Base-by-base conservation (phyloP, 2,329 filamentous ascomycete species). In the Fusarium caatingaense region DNA sequence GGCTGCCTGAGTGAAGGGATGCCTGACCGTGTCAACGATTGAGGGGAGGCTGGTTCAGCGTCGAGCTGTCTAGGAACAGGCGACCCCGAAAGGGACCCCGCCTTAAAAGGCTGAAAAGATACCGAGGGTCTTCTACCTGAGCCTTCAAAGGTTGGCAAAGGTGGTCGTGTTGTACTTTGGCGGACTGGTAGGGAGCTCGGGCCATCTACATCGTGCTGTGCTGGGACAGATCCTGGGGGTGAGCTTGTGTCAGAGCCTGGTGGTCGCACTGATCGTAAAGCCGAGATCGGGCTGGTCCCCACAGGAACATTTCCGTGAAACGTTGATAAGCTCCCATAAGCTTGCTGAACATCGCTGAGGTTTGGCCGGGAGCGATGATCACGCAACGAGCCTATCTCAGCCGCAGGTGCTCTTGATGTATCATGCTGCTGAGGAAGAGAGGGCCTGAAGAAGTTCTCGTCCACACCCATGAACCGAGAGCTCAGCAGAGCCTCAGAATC, bases 21-120 rank as follows among this genome's bases (percentile, higher is more conserved):
- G 6, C 83, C 84, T 8, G 82, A 79, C 27, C 86, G 83, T 23
- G 82, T 76, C 11, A 85, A 75, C 1, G 87, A 88, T 46, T 85
- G 83, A 4, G 88, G 86, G 5, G 89, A 91, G 32, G 85, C 82
- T 16, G 88, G 85, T 50, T 88, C 87, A 16, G 80, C 78, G 15
- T 88, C 86, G 4, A 80, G 77, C 9, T 83, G 77, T 30, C 85
- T 82, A 28, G 82, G 82, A n/a, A 85, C 78, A 0, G 94, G 95
- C 7, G 94, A 98, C 6, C 92, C 93, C 4, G 94, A 97, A n/a
- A 98, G 84, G 3, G 95, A 97, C 13, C 95, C 95, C 16, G 94
- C 93, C 80, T 99, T 99, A 84, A 99, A 99, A 0, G 95, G 94
- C 73, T 97, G 93, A 75, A 98, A 97, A 1, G 93, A 97, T 23